A percentile compares a stretch with the other conserved stretches of the same genome.
Evolutionary conservation across 2,329 filamentous ascomycete genomes (phyloP).

Genomic region (Microsporum audouinii): DNA sequence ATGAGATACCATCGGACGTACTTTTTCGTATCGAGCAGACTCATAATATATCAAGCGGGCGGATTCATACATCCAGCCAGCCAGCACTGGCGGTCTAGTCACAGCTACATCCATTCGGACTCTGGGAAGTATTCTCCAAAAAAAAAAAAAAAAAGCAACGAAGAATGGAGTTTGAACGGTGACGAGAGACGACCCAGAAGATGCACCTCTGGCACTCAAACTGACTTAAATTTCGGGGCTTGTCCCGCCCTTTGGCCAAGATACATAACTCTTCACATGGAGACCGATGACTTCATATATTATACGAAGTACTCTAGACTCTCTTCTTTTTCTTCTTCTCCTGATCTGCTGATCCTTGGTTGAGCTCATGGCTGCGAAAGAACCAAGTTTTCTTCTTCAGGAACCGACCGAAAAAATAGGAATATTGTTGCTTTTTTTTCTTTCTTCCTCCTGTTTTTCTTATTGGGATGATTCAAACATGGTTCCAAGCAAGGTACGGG

Average conservation of each 20-base stretch:
- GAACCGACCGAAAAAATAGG: neutral
- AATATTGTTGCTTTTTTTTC: neutral
- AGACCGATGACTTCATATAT: neutral
- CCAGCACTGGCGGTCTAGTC: neutral
- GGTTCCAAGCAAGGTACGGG: neutral
- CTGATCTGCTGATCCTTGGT: neutral
- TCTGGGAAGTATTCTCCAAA: neutral
- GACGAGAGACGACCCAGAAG: neutral
- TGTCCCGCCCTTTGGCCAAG: neutral
- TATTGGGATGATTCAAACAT: too few species aligned
- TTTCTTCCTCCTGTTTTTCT: neutral
- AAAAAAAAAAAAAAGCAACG: neutral
- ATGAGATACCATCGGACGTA: neutral
- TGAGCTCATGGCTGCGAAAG: neutral
- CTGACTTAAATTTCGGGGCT: neutral
- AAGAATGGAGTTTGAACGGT: neutral
- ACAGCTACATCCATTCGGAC: neutral
- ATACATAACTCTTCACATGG: neutral
- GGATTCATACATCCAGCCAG: neutral
- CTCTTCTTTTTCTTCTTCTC: neutral
- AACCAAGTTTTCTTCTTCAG: neutral
- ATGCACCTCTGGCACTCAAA: neutral
- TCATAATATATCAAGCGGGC: neutral
- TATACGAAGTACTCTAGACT: neutral
- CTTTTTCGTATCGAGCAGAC: neutral